phyloP scores from a whole-genome alignment of 306 rosid genomes.

The Mimosa pudica region DNA sequence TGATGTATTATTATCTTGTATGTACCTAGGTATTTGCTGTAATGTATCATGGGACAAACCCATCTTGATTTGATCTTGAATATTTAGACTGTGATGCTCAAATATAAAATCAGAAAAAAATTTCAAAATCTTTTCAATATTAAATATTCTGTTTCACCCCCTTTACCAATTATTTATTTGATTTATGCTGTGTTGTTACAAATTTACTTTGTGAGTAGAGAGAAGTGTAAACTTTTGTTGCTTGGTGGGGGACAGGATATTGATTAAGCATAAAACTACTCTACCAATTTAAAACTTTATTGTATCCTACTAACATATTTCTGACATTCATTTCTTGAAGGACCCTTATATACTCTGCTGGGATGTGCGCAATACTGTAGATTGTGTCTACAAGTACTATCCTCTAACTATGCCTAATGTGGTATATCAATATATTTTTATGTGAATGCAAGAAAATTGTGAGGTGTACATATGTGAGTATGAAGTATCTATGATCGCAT shows the following conservation, averaged over 20 bases:
- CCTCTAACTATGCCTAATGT: conserved; percentile 21
- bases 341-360: conserved; percentile 97
- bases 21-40: background rate
- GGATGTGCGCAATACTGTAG: conserved; percentile 94
- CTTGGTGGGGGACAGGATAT: background rate
- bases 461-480: background rate
- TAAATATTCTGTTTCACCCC: background rate
- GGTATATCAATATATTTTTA: conserved; percentile 25
- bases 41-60: background rate
- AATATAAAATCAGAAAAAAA: background rate
- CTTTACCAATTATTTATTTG: background rate
- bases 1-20: background rate
- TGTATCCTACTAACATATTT: conserved; percentile 24
- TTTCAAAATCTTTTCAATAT: background rate
- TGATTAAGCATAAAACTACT: background rate
- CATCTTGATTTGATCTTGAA: background rate
- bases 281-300: background rate
- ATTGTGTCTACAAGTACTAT: conserved; percentile 83
- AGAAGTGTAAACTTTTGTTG: background rate
- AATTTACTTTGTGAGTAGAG: background rate
- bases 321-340: conserved; percentile 53
- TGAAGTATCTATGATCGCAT: background rate
- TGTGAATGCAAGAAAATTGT: conserved; percentile 17
- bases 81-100: background rate
- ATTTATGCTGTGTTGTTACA: background rate